Conservation (phyloP, 352 stramenopile species). For the Phytophthora pseudosyringae region DNA sequence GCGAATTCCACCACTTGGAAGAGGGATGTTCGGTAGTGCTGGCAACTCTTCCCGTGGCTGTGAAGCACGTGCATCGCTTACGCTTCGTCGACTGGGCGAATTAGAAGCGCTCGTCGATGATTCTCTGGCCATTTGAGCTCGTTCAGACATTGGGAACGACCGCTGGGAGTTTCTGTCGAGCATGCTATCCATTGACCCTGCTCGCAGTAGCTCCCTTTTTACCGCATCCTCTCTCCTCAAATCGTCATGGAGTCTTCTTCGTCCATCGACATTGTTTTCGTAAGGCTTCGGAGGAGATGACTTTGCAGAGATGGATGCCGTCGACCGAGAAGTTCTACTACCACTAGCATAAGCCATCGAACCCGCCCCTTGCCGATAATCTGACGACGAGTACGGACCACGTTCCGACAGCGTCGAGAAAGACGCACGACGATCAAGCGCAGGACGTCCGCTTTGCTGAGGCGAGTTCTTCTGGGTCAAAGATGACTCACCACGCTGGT, state of each 20-base stretch:
- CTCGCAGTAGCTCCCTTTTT: slow-evolving; percentile 34
- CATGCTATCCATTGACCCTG: slow-evolving; percentile 35
- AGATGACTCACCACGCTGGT: slow-evolving; percentile 23
- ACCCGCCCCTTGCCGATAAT: slow-evolving; percentile 9
- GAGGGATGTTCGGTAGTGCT: slow-evolving; percentile 70
- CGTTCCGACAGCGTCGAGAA: slow-evolving; percentile 37
- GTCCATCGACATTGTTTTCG: slow-evolving; percentile 18
- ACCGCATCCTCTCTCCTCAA: slow-evolving; percentile 28
- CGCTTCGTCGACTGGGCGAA: slow-evolving; percentile 23
- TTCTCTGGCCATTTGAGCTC: slow-evolving; percentile 26
- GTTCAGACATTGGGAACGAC: slow-evolving; percentile 15
- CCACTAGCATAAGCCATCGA: slow-evolving; percentile 21
- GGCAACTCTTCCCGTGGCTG: slow-evolving; percentile 57
- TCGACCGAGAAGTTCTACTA: slow-evolving; percentile 23
- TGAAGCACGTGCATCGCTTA: slow-evolving; percentile 3
- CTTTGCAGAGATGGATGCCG: slow-evolving; percentile 12
- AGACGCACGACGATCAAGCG: slow-evolving; percentile 59
- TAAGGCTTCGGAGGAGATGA: slow-evolving; percentile 20
- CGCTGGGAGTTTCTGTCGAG: slow-evolving; percentile 22
- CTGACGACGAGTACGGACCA: slow-evolving; percentile 16
- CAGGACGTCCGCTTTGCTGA: slow-evolving; percentile 22
- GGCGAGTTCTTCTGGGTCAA: slow-evolving; percentile 28
- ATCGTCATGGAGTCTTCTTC: slow-evolving; percentile 28
- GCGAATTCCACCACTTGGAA: slow-evolving; percentile 34
- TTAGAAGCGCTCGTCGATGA: slow-evolving; percentile 19